These are phyloP conservation scores for Austroboletus niveus DNA, from an alignment of 1,284 basidiomycete species.

Conservation along the genomic window DNA sequence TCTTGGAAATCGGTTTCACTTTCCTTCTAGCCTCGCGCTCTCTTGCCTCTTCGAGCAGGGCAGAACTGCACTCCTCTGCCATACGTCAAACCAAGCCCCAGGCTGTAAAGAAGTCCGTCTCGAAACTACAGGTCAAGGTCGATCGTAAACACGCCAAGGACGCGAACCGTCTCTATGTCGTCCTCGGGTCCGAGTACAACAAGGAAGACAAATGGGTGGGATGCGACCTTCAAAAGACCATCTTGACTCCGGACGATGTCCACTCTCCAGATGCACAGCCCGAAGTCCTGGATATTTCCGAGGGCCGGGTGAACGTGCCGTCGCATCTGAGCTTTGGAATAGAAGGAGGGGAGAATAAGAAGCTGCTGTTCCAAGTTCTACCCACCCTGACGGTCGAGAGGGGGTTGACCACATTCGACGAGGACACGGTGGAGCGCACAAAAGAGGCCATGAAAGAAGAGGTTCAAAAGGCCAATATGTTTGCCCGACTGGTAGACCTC, in stretches of 20 bases:
- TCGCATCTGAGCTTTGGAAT: conserved; percentile 62
- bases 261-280: conserved; percentile 16
- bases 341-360: conserved; percentile 48
- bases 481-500: conserved; percentile 79
- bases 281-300: conserved; percentile 15
- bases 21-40: conserved; percentile 39
- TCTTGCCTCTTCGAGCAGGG: conserved; percentile 43
- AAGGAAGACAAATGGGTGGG: conserved; percentile 63
- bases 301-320: conserved; percentile 44
- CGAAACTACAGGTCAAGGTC: conserved; percentile 49
- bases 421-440: conserved; percentile 17
- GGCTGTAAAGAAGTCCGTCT: conserved; percentile 45
- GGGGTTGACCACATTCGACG: conserved; percentile 18
- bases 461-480: conserved; percentile 56
- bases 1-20: conserved; percentile 1
- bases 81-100: conserved; percentile 36
- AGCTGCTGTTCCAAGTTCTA: conserved; percentile 58
- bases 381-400: conserved; percentile 45
- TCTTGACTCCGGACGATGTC: conserved; percentile 58
- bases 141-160: conserved; percentile 43
- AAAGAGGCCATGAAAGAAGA: conserved; percentile 40
- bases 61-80: conserved; percentile 57
- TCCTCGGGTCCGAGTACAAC: conserved; percentile 66
- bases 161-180: conserved; percentile 58
- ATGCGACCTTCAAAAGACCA: conserved; percentile 60